Evolutionary conservation across 1,139 yeast species (phyloP), one percentile per base, ranked within the genome.

Genomic region (Blastobotrys buckinghamii): DNA sequence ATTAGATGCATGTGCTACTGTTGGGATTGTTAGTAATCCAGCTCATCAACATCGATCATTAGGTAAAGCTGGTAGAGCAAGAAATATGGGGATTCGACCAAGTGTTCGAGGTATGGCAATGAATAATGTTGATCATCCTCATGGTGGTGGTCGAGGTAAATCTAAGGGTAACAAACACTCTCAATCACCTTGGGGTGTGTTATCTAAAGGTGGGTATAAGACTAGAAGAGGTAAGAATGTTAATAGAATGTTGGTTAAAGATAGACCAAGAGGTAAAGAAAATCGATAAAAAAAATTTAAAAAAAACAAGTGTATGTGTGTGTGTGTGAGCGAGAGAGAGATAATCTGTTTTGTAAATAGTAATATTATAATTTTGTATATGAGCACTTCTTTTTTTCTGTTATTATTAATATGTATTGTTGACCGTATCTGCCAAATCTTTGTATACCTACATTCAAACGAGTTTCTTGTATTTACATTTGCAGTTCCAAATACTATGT

Each of bases 141-240:
- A 89, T 64, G 99, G 99, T 77, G 99, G 99, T 84, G 99, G 99
- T 73, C 84, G 98, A 78, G 99, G 99, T 79, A 94, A 92, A 70
- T 86, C 96, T 52, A 92, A 94, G 81, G 87, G 96, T 56, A 90
- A 90, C 71, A 90, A 88, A 74, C 78, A 85, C 48, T 86, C 97
- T 13, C 89, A 85, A 74, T 86, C 96, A 52, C 94, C 95, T 71
- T 92, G 97, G 97, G 98, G 99, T 64, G 83, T 83, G 58, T 69
- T 82, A 62, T 82, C 90, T 45, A 90, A 90, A 78, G 94, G 92
- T 69, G 85, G 88, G 51, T 90, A 82, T 73, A 90, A 89, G 79
- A 92, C 98, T 32, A 83, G 98, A 72, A 82, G 84, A 62, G 94
- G 94, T 65, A 88, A 85, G 71, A 78, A 86, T 65, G 82, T 77